Conservation (phyloP, 768 basidiomycete species). For the Heimioporus sp. region DNA sequence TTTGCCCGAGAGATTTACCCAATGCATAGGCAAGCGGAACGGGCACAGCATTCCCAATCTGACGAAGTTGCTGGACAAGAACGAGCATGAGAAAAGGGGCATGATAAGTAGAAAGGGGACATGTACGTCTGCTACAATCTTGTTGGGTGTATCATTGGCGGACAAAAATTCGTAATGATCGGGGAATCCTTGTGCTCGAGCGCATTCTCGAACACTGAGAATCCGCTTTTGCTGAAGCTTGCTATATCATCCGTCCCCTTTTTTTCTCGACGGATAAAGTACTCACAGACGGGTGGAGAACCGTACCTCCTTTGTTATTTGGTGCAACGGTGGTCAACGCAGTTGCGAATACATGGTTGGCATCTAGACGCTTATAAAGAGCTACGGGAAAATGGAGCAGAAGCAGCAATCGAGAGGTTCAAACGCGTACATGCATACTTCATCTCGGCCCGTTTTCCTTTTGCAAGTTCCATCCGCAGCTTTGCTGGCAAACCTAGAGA, state of each 20-base stretch:
- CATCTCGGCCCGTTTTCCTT: constrained; percentile 23
- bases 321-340: constrained; percentile 59
- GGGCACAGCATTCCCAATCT: constrained; percentile 82
- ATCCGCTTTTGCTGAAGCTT: constrained; percentile 64
- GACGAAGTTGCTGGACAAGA: constrained; percentile 57
- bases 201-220: constrained; percentile 62
- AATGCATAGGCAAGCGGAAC: constrained; percentile 66
- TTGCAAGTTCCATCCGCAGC: constrained; percentile 38
- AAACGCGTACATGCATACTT: constrained; percentile 25
- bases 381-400: constrained; percentile 32
- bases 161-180: constrained; percentile 66
- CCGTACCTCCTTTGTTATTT: constrained; percentile 42
- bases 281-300: constrained; percentile 47
- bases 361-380: constrained; percentile 57
- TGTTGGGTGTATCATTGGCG: constrained; percentile 31
- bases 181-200: constrained; percentile 78
- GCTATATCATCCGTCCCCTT: neutral
- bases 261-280: neutral
- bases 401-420: neutral
- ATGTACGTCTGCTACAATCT: constrained; percentile 53
- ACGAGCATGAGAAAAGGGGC: neutral
- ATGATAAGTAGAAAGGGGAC: neutral
- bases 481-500: constrained; percentile 41
- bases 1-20: constrained; percentile 45
- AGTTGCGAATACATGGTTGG: constrained; percentile 54